Conservation (phyloP, 2,329 filamentous ascomycete species). For the Rhynchosporium secalis region DNA sequence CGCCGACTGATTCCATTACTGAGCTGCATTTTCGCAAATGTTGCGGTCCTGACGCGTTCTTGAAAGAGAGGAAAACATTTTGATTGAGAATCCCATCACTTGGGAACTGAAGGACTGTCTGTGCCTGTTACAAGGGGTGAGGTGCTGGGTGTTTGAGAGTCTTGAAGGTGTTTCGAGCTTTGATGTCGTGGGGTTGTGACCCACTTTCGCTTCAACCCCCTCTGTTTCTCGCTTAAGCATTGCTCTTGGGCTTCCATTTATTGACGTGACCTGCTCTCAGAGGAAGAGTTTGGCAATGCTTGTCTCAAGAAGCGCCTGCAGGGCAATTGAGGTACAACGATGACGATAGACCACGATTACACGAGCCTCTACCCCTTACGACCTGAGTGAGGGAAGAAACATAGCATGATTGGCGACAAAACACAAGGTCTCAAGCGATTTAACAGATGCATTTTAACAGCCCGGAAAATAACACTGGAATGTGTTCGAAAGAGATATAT, state of each 20-base stretch:
- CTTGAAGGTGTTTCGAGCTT: constrained; percentile 8
- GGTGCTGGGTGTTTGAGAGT: constrained; percentile 4
- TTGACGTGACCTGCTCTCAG: not conserved
- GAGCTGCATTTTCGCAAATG: constrained; percentile 13
- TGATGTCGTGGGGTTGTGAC: not conserved
- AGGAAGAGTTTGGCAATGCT: too few relatives aligned
- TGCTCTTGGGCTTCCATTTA: not conserved
- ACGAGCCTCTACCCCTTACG: too few relatives aligned
- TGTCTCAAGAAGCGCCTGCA: too few relatives aligned
- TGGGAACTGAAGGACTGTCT: not conserved
- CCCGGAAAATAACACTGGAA: too few relatives aligned
- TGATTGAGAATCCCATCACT: not conserved
- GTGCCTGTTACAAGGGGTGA: constrained; percentile 4
- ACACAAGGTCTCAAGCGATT: too few relatives aligned
- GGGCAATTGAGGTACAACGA: too few relatives aligned
- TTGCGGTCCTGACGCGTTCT: constrained; percentile 5
- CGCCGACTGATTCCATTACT: constrained; percentile 24
- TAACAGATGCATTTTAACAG: too few relatives aligned
- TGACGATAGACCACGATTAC: too few relatives aligned
- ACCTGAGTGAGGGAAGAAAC: too few relatives aligned
- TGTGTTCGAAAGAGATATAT: too few relatives aligned
- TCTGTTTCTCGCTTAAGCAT: not conserved
- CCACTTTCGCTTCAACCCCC: not conserved
- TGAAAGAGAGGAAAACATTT: constrained; percentile 5
- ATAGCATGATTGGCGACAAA: too few relatives aligned